Percentiles rank a stretch among this genome's conserved stretches.
Conservation (phyloP, 495 filamentous ascomycete genomes). For the Staphylotrichum longicolle region DNA sequence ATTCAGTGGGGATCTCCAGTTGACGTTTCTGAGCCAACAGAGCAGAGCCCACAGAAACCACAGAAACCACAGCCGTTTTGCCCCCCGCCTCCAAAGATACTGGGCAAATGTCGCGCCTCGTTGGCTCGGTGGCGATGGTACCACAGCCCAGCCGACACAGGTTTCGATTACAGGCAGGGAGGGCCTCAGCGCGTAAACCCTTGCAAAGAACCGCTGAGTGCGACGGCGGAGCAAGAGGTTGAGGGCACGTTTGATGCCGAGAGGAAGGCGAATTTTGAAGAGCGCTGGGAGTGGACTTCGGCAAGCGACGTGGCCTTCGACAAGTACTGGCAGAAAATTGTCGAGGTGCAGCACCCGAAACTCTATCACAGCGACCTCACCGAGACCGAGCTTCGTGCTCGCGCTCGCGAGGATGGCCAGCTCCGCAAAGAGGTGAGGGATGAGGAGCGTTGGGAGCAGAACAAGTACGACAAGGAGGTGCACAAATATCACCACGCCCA, state of each 20-base stretch:
- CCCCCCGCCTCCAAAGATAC: not conserved
- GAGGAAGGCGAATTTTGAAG: not conserved
- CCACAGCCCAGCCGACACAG: not conserved
- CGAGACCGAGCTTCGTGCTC: too few relatives aligned
- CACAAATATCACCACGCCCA: not conserved
- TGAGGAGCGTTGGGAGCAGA: not conserved
- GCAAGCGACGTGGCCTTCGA: not conserved
- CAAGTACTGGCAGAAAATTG: not conserved
- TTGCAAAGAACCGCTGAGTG: not conserved
- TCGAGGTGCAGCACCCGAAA: not conserved
- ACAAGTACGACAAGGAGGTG: not conserved
- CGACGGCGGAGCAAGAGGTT: not conserved
- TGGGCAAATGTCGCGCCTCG: not conserved
- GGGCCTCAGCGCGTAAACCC: constrained; percentile 25
- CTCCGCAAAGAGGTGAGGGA: not conserved
- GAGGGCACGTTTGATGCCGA: not conserved
- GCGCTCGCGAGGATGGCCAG: too few relatives aligned
- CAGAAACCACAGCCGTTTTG: not conserved
- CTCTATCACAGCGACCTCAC: not conserved
- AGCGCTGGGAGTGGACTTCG: not conserved
- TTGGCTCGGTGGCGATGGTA: constrained; percentile 10
- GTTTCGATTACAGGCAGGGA: constrained; percentile 21
- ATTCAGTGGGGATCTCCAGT: too few relatives aligned
- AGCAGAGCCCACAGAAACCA: too few relatives aligned
- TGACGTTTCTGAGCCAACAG: too few relatives aligned